Evolutionary conservation across 768 basidiomycete genomes (phyloP), one percentile per base, ranked within the genome.

Genomic region (Lactifluus hygrophoroides): DNA sequence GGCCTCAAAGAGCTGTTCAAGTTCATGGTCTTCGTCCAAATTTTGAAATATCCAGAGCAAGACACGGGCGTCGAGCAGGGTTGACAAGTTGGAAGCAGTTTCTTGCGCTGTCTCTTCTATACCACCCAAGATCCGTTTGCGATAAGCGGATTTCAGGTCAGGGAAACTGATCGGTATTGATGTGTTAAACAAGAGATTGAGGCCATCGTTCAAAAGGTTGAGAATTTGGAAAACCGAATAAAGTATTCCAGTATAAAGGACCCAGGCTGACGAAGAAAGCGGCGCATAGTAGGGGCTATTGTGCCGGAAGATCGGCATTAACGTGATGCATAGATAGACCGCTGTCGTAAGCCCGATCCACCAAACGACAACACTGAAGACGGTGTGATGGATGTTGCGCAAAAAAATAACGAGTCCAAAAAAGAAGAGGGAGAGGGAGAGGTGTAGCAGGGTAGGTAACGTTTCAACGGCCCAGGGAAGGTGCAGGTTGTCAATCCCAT

Each of bases 371-470:
- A 7, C 28, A 11, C 6, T 11, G 5, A 57, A 57, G 43, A 50
- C 42, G 25, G 34, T 28, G 11, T 28, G 32, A 4, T 45, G 19
- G 27, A 51, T 23, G 17, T 51, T 38, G 27, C 17, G 23, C 34
- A 57, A 35, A 6, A 57, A 37, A 7, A 51, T 5, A 3, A 51
- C 19, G 27, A 51, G 34, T 11, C 56, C 56, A 0, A 27, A 17
- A 3, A 51, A 38, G 50, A 51, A 57, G 8, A 57, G 34, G 43
- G 51, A 45, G 5, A 57, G 19, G 14, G 56, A 45, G 21, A 51
- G 23, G 6, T 51, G 42, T 3, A 57, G 19, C 7, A 57, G 27
- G 17, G 16, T 5, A 3, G 34, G 35, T 16, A 40, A 14, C 0
- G 17, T 9, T 10, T 6, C 43, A 13, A 16, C 14, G 11, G n/a